phyloP scores from a whole-genome alignment of 495 filamentous ascomycete species.

The Aspergillus diversus region DNA sequence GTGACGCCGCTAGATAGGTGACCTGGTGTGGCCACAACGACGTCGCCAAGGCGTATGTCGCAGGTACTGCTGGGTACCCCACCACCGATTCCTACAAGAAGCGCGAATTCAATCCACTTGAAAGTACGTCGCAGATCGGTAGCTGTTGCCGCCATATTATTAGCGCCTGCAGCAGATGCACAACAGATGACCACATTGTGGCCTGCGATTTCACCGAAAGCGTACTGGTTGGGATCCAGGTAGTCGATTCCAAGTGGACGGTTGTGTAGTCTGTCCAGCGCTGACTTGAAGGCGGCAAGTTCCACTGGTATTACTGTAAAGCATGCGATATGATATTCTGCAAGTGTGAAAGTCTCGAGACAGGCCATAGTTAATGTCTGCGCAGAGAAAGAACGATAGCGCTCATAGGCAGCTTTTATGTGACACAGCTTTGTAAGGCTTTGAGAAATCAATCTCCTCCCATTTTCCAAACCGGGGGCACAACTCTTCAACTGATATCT shows the following conservation, averaged over 20 bases:
- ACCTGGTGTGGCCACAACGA: conserved; percentile 35
- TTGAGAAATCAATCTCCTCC: too few species aligned
- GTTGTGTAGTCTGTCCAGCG: neutral
- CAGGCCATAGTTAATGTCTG: too few species aligned
- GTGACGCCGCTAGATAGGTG: neutral
- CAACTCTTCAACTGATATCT: too few species aligned
- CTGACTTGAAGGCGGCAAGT: neutral
- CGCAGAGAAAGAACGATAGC: too few species aligned
- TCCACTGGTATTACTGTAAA: neutral
- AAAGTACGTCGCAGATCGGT: neutral
- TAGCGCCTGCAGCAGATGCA: neutral
- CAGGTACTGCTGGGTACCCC: conserved; percentile 34
- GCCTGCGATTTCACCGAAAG: neutral
- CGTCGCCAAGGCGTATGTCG: conserved; percentile 36
- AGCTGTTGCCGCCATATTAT: too few species aligned
- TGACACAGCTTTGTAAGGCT: too few species aligned
- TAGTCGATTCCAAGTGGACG: neutral
- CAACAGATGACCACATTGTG: neutral
- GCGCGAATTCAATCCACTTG: conserved; percentile 29
- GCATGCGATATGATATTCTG: too few species aligned
- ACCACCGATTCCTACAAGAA: conserved; percentile 48
- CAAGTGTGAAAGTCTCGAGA: too few species aligned
- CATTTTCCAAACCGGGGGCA: too few species aligned
- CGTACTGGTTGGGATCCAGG: neutral
- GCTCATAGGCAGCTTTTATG: too few species aligned